A percentile compares a stretch with the other conserved stretches of the same genome.
phyloP scores from a whole-genome alignment of 768 basidiomycete species.

The Coprinopsis marcescibilis region DNA sequence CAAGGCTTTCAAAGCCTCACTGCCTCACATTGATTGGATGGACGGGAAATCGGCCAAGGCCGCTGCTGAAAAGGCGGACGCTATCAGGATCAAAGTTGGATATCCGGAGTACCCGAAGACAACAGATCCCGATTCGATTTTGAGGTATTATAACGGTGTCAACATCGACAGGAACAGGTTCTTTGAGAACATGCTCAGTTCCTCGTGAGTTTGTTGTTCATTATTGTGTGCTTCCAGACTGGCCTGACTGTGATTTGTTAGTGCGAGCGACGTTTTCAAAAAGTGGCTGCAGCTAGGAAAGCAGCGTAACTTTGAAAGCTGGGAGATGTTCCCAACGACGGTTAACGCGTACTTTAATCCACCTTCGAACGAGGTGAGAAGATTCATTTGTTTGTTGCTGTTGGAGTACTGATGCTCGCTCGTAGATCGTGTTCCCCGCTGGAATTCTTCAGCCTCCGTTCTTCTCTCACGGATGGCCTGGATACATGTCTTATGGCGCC shows the following conservation, averaged over 20 bases:
- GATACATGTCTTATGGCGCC: constrained; percentile 84
- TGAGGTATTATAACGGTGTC: constrained; percentile 67
- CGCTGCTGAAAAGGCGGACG: constrained; percentile 83
- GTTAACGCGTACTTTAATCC: constrained; percentile 90
- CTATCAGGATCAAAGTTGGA: constrained; percentile 87
- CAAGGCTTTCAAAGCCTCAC: constrained; percentile 71
- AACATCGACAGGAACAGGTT: constrained; percentile 64
- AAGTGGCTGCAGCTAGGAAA: constrained; percentile 72
- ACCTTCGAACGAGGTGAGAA: constrained; percentile 73
- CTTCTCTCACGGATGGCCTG: constrained; percentile 82
- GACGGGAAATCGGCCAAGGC: constrained; percentile 74
- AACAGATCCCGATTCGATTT: constrained; percentile 58
- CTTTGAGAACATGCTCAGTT: constrained; percentile 77
- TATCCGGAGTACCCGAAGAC: constrained; percentile 88
- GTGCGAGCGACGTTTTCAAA: constrained; percentile 55
- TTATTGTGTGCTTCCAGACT: not conserved
- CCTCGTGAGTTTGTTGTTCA: constrained; percentile 33
- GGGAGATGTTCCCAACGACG: constrained; percentile 85
- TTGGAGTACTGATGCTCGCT: not conserved
- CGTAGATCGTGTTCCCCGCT: constrained; percentile 92
- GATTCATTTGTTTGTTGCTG: not conserved
- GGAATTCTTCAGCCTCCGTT: constrained; percentile 93
- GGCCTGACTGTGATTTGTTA: constrained; percentile 19
- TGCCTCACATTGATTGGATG: constrained; percentile 84
- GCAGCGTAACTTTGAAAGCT: constrained; percentile 60